These are phyloP conservation scores for Salix viminalis DNA, from an alignment of 345 rosid species.

Conservation along the genomic window DNA sequence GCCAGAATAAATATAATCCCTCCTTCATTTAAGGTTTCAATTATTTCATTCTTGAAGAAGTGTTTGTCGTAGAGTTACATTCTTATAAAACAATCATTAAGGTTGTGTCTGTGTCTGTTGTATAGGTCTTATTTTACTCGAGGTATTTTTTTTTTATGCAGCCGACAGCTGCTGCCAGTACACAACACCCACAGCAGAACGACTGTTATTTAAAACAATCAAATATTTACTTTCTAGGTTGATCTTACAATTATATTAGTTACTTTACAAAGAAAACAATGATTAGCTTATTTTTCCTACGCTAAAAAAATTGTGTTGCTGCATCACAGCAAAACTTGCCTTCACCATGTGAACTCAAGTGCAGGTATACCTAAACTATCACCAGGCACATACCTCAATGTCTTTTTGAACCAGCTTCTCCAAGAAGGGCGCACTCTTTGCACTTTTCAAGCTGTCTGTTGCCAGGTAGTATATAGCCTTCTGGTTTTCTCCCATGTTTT, in stretches of 20 bases:
- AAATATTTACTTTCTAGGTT: no score
- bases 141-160: background rate
- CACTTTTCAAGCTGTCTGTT: constrained; percentile 89
- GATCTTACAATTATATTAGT: no score
- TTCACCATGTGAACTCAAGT: background rate
- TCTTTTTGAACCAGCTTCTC: constrained; percentile 89
- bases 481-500: constrained; percentile 93
- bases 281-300: background rate
- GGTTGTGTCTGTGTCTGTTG: background rate
- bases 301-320: no score
- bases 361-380: background rate
- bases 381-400: constrained; percentile 57
- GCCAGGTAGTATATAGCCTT: constrained; percentile 94
- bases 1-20: background rate
- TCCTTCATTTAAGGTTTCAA: background rate
- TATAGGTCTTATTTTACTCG: background rate
- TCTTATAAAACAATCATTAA: background rate
- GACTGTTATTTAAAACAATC: no score
- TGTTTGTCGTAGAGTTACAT: background rate
- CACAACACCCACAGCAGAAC: no score
- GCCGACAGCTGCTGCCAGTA: background rate
- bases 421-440: constrained; percentile 88
- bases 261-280: background rate
- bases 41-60: background rate
- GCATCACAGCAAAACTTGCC: background rate